These are phyloP conservation scores for Penicillium crustosum DNA, from an alignment of 2,329 filamentous ascomycete genomes.

Conservation along the genomic window DNA sequence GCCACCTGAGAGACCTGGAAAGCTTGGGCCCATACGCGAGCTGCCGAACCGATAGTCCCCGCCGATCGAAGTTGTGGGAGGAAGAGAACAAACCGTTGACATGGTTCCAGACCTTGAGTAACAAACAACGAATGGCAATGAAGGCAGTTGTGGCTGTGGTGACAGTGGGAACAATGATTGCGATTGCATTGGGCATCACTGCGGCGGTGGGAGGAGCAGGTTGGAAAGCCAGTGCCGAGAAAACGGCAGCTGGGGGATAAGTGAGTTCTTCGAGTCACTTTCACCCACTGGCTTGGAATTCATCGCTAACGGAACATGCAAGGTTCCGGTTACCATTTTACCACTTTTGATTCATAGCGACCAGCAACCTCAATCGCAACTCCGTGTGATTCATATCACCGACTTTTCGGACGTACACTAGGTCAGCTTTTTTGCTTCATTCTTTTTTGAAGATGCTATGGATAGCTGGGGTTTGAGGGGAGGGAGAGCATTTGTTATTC, in stretches of 20 bases:
- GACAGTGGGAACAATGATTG: constrained; percentile 45
- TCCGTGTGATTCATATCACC: neutral
- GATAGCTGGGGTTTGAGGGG: neutral
- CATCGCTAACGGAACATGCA: neutral
- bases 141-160: constrained; percentile 45
- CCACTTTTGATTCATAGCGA: neutral
- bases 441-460: neutral
- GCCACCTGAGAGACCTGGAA: constrained; percentile 36
- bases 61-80: constrained; percentile 37
- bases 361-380: neutral
- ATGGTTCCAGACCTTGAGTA: constrained; percentile 37
- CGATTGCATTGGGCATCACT: constrained; percentile 47
- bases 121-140: constrained; percentile 39
- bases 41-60: constrained; percentile 21
- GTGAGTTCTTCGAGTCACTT: constrained; percentile 10
- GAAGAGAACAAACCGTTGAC: constrained; percentile 35
- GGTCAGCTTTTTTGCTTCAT: neutral
- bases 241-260: constrained; percentile 26
- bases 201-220: constrained; percentile 46
- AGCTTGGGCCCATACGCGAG: constrained; percentile 24
- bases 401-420: neutral
- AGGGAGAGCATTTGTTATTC: neutral
- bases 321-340: neutral
- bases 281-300: neutral
- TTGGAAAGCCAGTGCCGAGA: constrained; percentile 40